These are phyloP conservation scores for Trichoderma parareesei DNA, from an alignment of 495 filamentous ascomycete species.

Conservation along the genomic window DNA sequence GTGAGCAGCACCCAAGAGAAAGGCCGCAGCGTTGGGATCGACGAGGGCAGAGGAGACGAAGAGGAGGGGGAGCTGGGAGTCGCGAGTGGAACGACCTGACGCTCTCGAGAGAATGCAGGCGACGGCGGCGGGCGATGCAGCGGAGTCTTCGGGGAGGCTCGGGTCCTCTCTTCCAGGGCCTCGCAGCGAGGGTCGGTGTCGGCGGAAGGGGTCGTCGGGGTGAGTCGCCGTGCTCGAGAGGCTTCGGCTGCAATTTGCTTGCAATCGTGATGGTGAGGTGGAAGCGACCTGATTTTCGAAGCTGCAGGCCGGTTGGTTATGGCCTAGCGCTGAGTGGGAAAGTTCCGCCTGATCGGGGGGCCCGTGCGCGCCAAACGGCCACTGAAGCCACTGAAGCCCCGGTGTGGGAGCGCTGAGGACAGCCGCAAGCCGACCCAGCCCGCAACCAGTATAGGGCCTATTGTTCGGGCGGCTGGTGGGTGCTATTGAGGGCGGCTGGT, in stretches of 20 bases:
- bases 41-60: not conserved
- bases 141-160: not conserved
- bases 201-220: conserved; percentile 7
- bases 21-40: not conserved
- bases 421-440: not conserved
- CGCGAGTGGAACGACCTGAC: not conserved
- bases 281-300: conserved; percentile 12
- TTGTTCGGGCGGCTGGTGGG: not conserved
- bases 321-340: conserved; percentile 11
- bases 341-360: not conserved
- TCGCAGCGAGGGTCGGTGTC: conserved; percentile 8
- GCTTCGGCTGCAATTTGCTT: not conserved
- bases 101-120: not conserved
- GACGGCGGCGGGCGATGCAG: not conserved
- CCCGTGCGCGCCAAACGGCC: not conserved
- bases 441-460: not conserved
- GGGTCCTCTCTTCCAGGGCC: conserved; percentile 4
- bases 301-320: conserved; percentile 7
- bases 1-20: not conserved
- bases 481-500: not conserved
- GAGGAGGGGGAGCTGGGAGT: not conserved
- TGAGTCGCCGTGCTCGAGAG: not conserved
- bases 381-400: too few relatives aligned
- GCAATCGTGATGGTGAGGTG: conserved; percentile 4
- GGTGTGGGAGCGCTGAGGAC: not conserved